These are phyloP conservation scores for Diaporthe citriasiana DNA, from an alignment of 2,329 filamentous ascomycete species.

Conservation along the genomic window DNA sequence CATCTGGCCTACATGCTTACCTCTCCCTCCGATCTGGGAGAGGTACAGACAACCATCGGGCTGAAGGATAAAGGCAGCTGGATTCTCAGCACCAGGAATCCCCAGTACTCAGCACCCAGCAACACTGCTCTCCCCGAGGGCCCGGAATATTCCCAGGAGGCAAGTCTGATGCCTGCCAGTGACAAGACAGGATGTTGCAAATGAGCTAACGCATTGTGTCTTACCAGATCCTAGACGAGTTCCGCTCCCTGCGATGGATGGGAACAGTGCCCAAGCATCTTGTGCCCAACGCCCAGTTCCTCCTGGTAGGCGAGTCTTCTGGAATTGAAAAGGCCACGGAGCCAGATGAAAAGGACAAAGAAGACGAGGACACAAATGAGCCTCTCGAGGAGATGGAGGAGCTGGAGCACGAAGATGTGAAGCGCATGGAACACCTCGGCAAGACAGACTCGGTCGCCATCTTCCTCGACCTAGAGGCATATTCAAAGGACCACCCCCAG, in stretches of 20 bases:
- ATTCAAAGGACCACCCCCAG: constrained; percentile 73
- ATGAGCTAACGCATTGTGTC: neutral
- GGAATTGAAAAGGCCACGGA: constrained; percentile 70
- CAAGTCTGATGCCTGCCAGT: constrained; percentile 55
- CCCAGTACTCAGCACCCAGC: constrained; percentile 75
- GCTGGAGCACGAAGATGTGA: constrained; percentile 80
- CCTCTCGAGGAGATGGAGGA: constrained; percentile 80
- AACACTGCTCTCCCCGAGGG: constrained; percentile 73
- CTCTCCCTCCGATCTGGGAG: constrained; percentile 76
- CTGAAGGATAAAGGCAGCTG: constrained; percentile 81
- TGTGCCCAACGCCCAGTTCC: constrained; percentile 80
- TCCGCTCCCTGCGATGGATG: constrained; percentile 80
- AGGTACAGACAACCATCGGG: constrained; percentile 83
- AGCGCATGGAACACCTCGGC: constrained; percentile 70
- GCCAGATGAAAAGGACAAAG: constrained; percentile 66
- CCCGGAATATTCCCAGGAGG: constrained; percentile 78
- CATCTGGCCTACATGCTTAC: constrained; percentile 87
- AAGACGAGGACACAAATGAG: constrained; percentile 71
- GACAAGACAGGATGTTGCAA: neutral
- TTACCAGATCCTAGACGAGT: constrained; percentile 78
- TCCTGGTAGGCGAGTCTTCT: constrained; percentile 81
- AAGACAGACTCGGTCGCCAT: constrained; percentile 61
- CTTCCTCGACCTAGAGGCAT: constrained; percentile 61
- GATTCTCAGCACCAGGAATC: constrained; percentile 85
- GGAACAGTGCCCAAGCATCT: constrained; percentile 80